Base-by-base conservation (phyloP, 345 rosid species). In the Brassica cretica region DNA sequence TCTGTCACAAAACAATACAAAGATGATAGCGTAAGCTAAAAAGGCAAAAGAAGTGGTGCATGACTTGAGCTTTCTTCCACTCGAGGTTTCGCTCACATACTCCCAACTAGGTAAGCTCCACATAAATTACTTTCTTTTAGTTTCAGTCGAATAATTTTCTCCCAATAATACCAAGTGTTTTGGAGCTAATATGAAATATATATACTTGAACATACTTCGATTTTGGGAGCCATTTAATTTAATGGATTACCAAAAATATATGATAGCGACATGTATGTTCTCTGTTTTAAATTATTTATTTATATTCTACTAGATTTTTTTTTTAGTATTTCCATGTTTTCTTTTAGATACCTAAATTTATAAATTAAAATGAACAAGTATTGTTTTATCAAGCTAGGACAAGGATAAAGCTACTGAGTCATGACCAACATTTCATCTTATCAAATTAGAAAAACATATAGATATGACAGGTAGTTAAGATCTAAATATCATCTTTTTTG, bases 351-450 rank as follows among this genome's bases (percentile, higher is more conserved):
- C 3, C 24, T 58, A 19, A 58, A 8, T 8, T 58, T 21, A 58
- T 18, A 5, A 58, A 1, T 69, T 15, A 32, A 21, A 14, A 1
- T 5, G 37, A 35, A 37, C 7, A 5, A 49, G 15, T 14, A 10
- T 49, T 49, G 15, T 46, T 44, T 49, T 14, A 49, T 14, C 56
- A 49, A 49, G 56, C 16, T 49, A 49, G 29, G 18, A 49, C 56
- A 9, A 39, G 67, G 78, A 67, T 68, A 41, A 68, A 60, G 78
- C 78, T 75, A 56, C 12, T 10, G 60, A 55, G 60, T 55, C 24
- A 74, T 35, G 72, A 66, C 77, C 29, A 65, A 66, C 58, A 37
- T 15, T 9, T 29, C 44, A 65, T 66, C 58, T 66, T 55, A 15
- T 60, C 35, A 27, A 29, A 58, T 25, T 44, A 29, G 2, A 15